Evolutionary conservation across 2,329 filamentous ascomycete species (phyloP), one percentile per base, ranked within the genome.

Genomic region (Colletotrichum euphorbiae): DNA sequence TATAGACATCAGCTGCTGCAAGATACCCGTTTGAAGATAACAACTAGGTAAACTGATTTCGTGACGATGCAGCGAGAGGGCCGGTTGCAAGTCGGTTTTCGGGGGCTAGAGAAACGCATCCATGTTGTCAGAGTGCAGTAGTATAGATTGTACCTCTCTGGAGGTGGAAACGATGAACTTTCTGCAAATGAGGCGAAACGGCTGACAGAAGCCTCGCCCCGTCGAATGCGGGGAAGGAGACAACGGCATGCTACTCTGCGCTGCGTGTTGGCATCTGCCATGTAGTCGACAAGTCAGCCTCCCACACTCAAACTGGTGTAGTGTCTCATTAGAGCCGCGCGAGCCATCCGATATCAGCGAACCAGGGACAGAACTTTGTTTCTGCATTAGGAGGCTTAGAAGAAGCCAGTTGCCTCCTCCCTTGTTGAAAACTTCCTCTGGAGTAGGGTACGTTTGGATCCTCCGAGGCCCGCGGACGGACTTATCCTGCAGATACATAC

Each of bases 61-160:
- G 21, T 12, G 12, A 58, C 15, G 28, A 36, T 21, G 40, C 40
- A 45, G 46, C 55, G 42, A 43, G 31, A 24, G 21, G 31, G 56
- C 46, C 58, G 58, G 58, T 40, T 13, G 33, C 51, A 52, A 43
- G 57, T 61, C 57, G 57, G 57, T 61, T 52, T 59, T 61, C 46
- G 45, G 45, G 57, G 46, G 46, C 57, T 13, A 43, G 19, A 59
- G 11, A 38, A n/a, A 48, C 12, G 13, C 56, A 59, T 12, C 43
- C 42, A 48, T 50, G 56, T n/a, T 59, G 43, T 40, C 56, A 50
- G 28, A 59, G 28, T n/a, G n/a, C n/a, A n/a, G 12, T 31, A 5
- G 45, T 59, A 61, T 15, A 12, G 36, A 60, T 60, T 33, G 58
- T 43, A 31, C 52, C 58, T 43, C 31, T 19, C 58, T 24, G 58